These are phyloP conservation scores for Quercus gilva DNA, from an alignment of 306 rosid genomes.

Conservation along the genomic window DNA sequence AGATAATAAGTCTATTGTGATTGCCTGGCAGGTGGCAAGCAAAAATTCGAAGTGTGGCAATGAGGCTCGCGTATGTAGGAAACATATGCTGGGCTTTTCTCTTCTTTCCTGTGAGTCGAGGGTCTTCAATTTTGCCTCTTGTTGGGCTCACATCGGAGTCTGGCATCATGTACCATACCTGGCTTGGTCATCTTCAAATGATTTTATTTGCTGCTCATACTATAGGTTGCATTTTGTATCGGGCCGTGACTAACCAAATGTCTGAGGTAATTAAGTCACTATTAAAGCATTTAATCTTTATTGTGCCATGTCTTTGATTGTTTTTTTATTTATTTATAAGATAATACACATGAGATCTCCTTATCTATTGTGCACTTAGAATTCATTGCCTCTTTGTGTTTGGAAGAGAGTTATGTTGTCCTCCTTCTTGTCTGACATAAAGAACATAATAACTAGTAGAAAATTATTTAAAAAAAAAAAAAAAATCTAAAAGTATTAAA, in stretches of 20 bases:
- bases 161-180: slow-evolving; percentile 61
- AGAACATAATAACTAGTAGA: too few relatives aligned
- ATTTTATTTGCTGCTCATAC: slow-evolving; percentile 54
- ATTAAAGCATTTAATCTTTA: neutral
- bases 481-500: too few relatives aligned
- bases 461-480: too few relatives aligned
- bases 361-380: too few relatives aligned
- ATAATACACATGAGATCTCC: too few relatives aligned
- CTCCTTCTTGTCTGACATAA: neutral
- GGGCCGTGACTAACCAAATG: slow-evolving; percentile 63
- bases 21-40: slow-evolving; percentile 56
- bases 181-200: slow-evolving; percentile 71
- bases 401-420: neutral
- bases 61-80: slow-evolving; percentile 66
- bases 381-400: neutral
- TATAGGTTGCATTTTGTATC: slow-evolving; percentile 53
- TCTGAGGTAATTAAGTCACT: slow-evolving; percentile 21
- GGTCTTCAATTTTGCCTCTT: slow-evolving; percentile 60
- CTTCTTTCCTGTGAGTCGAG: slow-evolving; percentile 68
- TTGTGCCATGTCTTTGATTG: too few relatives aligned
- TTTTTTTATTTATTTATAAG: too few relatives aligned
- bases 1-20: neutral
- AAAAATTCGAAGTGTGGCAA: slow-evolving; percentile 61
- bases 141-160: slow-evolving; percentile 69
- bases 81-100: slow-evolving; percentile 73